Base-by-base conservation (phyloP, 2,329 filamentous ascomycete genomes). In the Penicillium sp. region DNA sequence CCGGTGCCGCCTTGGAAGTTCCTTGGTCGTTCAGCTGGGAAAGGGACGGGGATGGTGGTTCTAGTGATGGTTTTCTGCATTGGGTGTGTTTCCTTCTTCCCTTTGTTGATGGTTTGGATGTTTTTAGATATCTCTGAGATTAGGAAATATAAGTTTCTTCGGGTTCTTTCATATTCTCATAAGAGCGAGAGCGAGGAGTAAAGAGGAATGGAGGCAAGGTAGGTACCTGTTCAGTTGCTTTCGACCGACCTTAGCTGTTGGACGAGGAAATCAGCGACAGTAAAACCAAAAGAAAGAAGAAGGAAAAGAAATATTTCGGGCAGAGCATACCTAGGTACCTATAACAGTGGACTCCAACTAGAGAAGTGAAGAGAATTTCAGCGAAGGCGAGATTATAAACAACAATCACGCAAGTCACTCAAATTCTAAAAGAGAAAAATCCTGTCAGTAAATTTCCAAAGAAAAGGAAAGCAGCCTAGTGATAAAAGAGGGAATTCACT, bases 1-100 rank as follows among this genome's bases (percentile, higher is more conserved):
- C 38, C 30, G 42, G 61, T 65, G 42, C 62, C 63, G 46, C 62
- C 63, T 62, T 65, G 65, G 49, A 63, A 64, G 46, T 65, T 64
- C 49, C 60, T 61, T 47, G 63, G 56, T 62, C 61, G 60, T 55
- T 65, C 64, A 59, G 58, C 62, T 48, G 61, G 61, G 43, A 62
- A 53, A 54, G 60, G 57, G 49, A 48, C 57, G 42, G 57, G 33
- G 21, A 57, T 12, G 20, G 28, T 55, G 20, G 28, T 40, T 16
- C 21, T 47, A 18, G 42, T 50, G 42, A 35, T 51, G 47, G 50
- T 56, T 26, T 47, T 57, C 48, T 60, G 62, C 59, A 64, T 65
- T 62, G 61, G 64, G 61, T 61, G 56, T 38, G 63, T 62, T 60
- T 59, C 60, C 51, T 21, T 21, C 21, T 35, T 45, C 9, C 3